A percentile compares a stretch with the other conserved stretches of the same genome.
These are phyloP conservation scores for Gliomastix tumulicola DNA, from an alignment of 2,329 filamentous ascomycete genomes.

Conservation along the genomic window DNA sequence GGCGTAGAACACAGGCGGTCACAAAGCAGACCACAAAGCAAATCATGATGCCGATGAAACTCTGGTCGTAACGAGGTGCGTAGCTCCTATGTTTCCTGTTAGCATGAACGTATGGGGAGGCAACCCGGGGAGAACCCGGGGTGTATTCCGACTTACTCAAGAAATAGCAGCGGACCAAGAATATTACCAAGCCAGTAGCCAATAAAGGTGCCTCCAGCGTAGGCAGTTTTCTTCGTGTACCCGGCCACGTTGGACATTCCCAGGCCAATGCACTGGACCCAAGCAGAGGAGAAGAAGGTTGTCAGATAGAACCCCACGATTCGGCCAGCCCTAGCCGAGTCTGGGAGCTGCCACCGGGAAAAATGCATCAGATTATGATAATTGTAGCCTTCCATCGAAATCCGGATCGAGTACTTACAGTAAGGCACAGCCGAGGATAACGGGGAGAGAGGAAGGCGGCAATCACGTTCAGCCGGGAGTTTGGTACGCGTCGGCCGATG, in stretches of 20 bases:
- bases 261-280: slow-evolving; percentile 19
- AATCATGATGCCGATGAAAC: slow-evolving; percentile 21
- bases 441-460: slow-evolving; percentile 13
- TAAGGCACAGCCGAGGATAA: slow-evolving; percentile 18
- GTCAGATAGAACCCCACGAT: slow-evolving; percentile 20
- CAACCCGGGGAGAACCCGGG: too few species aligned
- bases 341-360: slow-evolving; percentile 14
- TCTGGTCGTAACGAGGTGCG: slow-evolving; percentile 19
- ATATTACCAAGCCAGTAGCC: slow-evolving; percentile 25
- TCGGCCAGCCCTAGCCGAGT: slow-evolving; percentile 11
- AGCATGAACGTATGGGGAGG: not conserved
- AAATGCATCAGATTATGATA: too few species aligned
- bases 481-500: slow-evolving; percentile 12
- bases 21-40: slow-evolving; percentile 21
- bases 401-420: slow-evolving; percentile 17
- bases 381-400: too few species aligned
- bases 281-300: slow-evolving; percentile 20
- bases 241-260: slow-evolving; percentile 23
- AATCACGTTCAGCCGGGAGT: slow-evolving; percentile 17
- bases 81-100: slow-evolving; percentile 9
- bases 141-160: slow-evolving; percentile 17
- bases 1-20: slow-evolving; percentile 17
- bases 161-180: slow-evolving; percentile 21
- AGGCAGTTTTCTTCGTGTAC: slow-evolving; percentile 21
- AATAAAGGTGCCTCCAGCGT: slow-evolving; percentile 19